Base-by-base conservation (phyloP, 1,284 basidiomycete species). In the Cerioporus squamosus region DNA sequence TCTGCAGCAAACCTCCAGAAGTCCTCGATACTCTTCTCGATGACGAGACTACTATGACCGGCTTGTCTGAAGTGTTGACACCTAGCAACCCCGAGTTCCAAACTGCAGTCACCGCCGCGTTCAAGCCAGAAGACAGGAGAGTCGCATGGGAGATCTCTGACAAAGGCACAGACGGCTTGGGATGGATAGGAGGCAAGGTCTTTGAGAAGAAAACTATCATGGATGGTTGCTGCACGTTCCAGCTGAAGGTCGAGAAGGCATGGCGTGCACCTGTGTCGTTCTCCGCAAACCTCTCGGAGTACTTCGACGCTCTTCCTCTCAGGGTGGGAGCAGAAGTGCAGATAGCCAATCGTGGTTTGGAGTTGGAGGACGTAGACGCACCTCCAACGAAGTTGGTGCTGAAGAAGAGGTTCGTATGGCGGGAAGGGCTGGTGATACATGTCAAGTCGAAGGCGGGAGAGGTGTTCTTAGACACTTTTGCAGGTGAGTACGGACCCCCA, bases 141-240 rank as follows among this genome's bases (percentile, higher is more conserved):
- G 64, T 51, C 18, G 65, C 59, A 2, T 50, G 24, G 15, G 66
- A 68, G 38, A 44, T 71, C 3, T 57, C 51, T 55, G 42, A 62
- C 22, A 53, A 58, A 26, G 62, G 60, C 6, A 26, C 51, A 33
- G 56, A 63, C 31, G 63, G 61, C 5, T 51, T 57, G 3, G 77
- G 79, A 1, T 80, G 74, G 59, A 66, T 84, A 2, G 65, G 72
- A 40, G 78, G 76, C 48, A 72, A 60, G 22, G 70, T 81, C 0
- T 64, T 46, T n/a, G 46, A 61, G 22, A 33, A 46, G 7, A 51
- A 74, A 69, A 26, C 55, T 50, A 15, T 55, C 77, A 17, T 67
- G 67, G 44, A 65, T 20, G 45, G 63, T 15, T 26, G 12, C 53
- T 51, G 40, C 52, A 39, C 50, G 43, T 57, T 63, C 70, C 15